These are phyloP conservation scores for Dalechampia spathulata DNA, from an alignment of 441 rosid species.

Conservation along the genomic window DNA sequence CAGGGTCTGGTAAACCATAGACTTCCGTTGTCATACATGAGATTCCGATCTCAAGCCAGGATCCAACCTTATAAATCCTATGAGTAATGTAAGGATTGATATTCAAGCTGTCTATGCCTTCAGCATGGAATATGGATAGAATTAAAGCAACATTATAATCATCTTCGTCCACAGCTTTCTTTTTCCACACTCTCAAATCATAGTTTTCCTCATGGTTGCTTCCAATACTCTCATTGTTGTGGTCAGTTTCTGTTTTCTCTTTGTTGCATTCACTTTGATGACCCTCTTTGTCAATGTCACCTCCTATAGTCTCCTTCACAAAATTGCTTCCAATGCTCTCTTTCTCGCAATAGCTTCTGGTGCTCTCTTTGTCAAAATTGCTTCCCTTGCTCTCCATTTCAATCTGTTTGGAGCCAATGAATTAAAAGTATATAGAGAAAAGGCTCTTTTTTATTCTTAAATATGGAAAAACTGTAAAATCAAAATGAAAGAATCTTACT, in stretches of 20 bases:
- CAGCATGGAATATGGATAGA: constrained; percentile 4
- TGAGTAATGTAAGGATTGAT: not conserved
- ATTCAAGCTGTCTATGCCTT: constrained; percentile 12
- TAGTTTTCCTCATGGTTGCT: not conserved
- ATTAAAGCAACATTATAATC: not conserved
- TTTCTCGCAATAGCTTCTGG: no score
- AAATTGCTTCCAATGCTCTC: no score
- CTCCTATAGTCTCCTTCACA: no score
- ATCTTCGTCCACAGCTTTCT: not conserved
- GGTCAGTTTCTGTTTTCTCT: not conserved
- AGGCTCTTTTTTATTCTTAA: not conserved
- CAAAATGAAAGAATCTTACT: no score
- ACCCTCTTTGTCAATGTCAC: not conserved
- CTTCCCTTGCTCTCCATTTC: not conserved
- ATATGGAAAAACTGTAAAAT: not conserved
- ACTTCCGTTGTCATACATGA: not conserved
- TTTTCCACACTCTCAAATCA: not conserved
- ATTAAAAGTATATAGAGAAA: not conserved
- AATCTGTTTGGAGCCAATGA: not conserved
- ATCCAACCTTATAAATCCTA: not conserved
- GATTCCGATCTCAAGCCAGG: constrained; percentile 5
- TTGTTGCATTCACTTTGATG: not conserved
- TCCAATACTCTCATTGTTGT: not conserved
- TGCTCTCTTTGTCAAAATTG: not conserved
- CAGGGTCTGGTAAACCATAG: not conserved